Evolutionary conservation across 176 grass and related monocot species (phyloP), one percentile per base, ranked within the genome.

Genomic region (Aegilops longissima): DNA sequence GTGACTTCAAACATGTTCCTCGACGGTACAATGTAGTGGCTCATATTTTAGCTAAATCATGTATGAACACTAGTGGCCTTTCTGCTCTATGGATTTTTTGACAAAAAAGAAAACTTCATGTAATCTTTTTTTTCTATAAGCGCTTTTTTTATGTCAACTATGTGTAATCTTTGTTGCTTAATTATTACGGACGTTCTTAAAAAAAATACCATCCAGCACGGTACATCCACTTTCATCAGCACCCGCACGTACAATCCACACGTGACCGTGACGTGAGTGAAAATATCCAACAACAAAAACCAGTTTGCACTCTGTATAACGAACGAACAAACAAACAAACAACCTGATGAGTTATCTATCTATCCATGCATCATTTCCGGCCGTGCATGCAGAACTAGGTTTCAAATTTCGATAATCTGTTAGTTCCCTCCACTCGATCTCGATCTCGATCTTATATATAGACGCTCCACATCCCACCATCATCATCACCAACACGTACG

Each of bases 361-460:
- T 73, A 73, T 73, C 70, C 71, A 45, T 73, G 21, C 17, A 47
- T 14, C 35, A 9, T 70, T 17, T 8, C 18, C 67, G 33, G 33
- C 24, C 42, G 72, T 24, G 23, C 71, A 49, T 17, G 73, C 44
- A 10, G 73, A 52, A 52, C 44, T 4, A 52, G 30, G 14, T 76
- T 76, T 76, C 73, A 76, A 76, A 76, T 52, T 76, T 76, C 8
- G 44, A 52, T 52, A 20, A 5, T 31, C 14, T 30, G 73, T 76
- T 76, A 76, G 9, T 76, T 76, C 73, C 73, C 72, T 75, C 72
- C 72, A 25, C 17, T 40, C 34, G 20, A 38, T 23, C 70, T 74
- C 71, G 38, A 23, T 44, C 71, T 20, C 38, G 51, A 54, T 31
- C 51, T 76, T 77, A 77, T 31, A 77, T 45, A 29, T 25, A 51